phyloP scores from a whole-genome alignment of 2,329 filamentous ascomycete species.

The Beauveria asiatica region DNA sequence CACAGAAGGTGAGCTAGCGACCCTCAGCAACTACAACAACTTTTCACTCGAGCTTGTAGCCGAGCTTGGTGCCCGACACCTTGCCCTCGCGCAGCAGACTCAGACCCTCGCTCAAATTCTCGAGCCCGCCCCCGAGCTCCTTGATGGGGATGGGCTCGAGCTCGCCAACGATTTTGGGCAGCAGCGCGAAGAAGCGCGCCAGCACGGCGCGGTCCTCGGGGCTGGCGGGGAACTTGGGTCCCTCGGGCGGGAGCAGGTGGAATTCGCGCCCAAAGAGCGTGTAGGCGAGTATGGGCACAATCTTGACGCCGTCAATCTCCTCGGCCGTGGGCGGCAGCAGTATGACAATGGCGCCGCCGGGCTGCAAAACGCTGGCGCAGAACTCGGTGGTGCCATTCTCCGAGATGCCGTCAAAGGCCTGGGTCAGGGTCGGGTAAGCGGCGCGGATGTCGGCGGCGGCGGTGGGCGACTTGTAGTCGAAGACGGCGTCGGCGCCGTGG shows the following conservation, averaged over 20 bases:
- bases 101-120: slow-evolving; percentile 13
- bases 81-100: slow-evolving; percentile 16
- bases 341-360: slow-evolving; percentile 22
- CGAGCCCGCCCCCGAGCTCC: slow-evolving; percentile 13
- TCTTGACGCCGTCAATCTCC: slow-evolving; percentile 15
- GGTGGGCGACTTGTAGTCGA: slow-evolving; percentile 28
- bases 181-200: slow-evolving; percentile 15
- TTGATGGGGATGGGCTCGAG: slow-evolving; percentile 16
- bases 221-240: slow-evolving; percentile 22
- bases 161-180: slow-evolving; percentile 13
- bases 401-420: slow-evolving; percentile 24
- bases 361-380: slow-evolving; percentile 19
- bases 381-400: slow-evolving; percentile 22
- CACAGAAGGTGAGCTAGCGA: not conserved
- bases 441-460: slow-evolving; percentile 14
- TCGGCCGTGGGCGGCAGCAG: slow-evolving; percentile 17
- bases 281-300: slow-evolving; percentile 19
- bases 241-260: slow-evolving; percentile 19
- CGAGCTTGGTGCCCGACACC: slow-evolving; percentile 18
- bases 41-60: slow-evolving; percentile 6
- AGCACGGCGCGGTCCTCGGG: slow-evolving; percentile 17
- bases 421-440: slow-evolving; percentile 19
- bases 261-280: slow-evolving; percentile 19
- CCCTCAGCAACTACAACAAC: no score
- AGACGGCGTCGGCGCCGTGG: slow-evolving; percentile 34